Percentiles rank a stretch among this genome's conserved stretches.
Evolutionary conservation across 1,284 basidiomycete genomes (phyloP).

Genomic region (Fomitopsis palustris): DNA sequence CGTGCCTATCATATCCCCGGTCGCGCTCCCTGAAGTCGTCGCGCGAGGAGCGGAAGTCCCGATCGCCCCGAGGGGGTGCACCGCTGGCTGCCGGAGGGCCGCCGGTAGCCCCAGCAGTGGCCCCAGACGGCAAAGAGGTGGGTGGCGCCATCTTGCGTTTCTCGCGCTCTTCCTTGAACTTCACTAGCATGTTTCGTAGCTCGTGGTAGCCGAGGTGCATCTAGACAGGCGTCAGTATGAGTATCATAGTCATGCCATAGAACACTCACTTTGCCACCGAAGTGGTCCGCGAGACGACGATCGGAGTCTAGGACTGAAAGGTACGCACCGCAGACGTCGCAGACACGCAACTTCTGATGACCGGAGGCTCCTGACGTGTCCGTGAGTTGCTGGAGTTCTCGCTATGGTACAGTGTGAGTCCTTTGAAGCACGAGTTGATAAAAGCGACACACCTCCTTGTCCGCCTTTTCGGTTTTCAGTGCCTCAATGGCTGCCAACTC

Average conservation of each 20-base stretch:
- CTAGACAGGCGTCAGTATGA: conserved; percentile 37
- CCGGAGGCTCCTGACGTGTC: conserved; percentile 98
- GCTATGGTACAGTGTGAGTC: conserved; percentile 37
- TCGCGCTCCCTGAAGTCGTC: conserved; percentile 68
- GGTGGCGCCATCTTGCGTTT: conserved; percentile 68
- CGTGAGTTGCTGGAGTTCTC: conserved; percentile 93
- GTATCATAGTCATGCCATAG: conserved; percentile 7
- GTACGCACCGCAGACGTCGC: conserved; percentile 99
- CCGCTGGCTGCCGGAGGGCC: conserved; percentile 23
- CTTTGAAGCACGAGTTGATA: neutral
- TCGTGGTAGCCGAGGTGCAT: conserved; percentile 99
- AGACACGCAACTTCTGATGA: conserved; percentile 98
- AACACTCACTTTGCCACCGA: conserved; percentile 87
- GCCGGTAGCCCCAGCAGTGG: conserved; percentile 27
- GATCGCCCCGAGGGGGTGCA: conserved; percentile 32
- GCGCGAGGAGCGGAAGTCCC: conserved; percentile 53
- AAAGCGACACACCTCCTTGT: conserved; percentile 77
- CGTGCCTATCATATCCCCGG: conserved; percentile 66
- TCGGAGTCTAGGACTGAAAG: conserved; percentile 97
- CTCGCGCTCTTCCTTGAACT: conserved; percentile 86
- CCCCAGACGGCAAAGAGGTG: conserved; percentile 26
- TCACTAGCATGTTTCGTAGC: conserved; percentile 87
- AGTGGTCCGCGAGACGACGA: conserved; percentile 97
- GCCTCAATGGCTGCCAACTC: conserved; percentile 98
- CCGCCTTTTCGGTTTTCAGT: conserved; percentile 91